Percentiles rank a stretch among this genome's conserved stretches.
These are phyloP conservation scores for Picochlorum costavermella DNA, from an alignment of 139 green algal genomes.

Conservation along the genomic window DNA sequence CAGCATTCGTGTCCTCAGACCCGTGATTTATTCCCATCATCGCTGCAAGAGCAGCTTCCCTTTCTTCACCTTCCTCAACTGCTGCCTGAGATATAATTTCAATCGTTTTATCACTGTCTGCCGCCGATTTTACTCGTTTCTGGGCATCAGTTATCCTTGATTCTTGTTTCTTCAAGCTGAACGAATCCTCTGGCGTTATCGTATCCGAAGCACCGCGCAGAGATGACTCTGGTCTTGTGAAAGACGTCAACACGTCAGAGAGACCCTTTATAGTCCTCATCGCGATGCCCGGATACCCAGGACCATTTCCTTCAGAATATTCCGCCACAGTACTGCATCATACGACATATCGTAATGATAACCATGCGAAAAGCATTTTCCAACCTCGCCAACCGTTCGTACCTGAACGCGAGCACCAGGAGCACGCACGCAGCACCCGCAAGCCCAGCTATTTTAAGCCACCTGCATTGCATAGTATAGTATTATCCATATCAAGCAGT, in stretches of 20 bases:
- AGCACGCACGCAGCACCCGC: no score
- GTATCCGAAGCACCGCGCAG: no score
- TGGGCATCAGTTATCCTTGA: not conserved
- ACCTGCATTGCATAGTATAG: no score
- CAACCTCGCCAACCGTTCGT: not conserved
- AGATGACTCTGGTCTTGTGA: no score
- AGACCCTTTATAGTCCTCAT: not conserved
- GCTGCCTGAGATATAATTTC: not conserved
- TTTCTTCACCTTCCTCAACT: not conserved
- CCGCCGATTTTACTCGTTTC: constrained; percentile 1
- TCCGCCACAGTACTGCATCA: not conserved
- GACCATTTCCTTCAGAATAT: not conserved
- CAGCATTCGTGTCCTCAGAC: not conserved
- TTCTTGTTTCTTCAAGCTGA: not conserved
- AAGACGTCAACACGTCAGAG: not conserved
- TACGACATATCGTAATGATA: not conserved
- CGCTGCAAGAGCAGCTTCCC: not conserved
- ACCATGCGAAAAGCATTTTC: not conserved
- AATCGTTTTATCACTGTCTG: not conserved
- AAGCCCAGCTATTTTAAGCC: no score
- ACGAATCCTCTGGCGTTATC: no score
- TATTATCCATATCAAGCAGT: no score
- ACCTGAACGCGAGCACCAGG: not conserved
- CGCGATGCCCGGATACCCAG: not conserved
- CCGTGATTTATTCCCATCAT: constrained; percentile 8